phyloP scores from a whole-genome alignment of 352 stramenopile genomes.

The Peronospora tabacina region DNA sequence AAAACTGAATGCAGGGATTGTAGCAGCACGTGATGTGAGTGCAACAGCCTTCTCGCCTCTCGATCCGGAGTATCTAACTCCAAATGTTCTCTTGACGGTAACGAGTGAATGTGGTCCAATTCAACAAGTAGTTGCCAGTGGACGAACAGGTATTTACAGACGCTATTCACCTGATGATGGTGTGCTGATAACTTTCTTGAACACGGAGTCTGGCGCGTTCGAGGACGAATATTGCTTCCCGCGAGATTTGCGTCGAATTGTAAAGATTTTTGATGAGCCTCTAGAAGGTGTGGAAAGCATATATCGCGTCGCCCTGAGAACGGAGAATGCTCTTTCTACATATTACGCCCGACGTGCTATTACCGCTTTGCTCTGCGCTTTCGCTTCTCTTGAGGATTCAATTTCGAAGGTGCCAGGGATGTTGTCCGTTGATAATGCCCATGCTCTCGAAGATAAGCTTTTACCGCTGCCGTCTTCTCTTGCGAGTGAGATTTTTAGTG shows the following conservation, averaged over 20 bases:
- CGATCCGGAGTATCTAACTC: conserved; percentile 61
- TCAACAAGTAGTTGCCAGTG: conserved; percentile 51
- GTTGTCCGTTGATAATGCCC: background rate
- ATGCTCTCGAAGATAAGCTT: conserved; percentile 18
- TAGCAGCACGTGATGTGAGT: conserved; percentile 16
- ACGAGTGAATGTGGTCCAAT: conserved; percentile 62
- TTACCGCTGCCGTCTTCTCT: conserved; percentile 9
- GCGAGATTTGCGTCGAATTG: conserved; percentile 68
- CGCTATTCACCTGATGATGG: conserved; percentile 46
- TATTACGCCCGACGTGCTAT: conserved; percentile 70
- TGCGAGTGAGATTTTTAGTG: conserved; percentile 34
- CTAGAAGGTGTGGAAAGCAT: conserved; percentile 64
- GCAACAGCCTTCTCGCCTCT: conserved; percentile 50
- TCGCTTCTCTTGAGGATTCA: conserved; percentile 9
- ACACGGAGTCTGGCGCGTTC: conserved; percentile 78
- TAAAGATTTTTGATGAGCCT: conserved; percentile 72
- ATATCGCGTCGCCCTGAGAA: conserved; percentile 61
- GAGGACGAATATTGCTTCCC: conserved; percentile 78
- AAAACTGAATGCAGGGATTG: conserved; percentile 19
- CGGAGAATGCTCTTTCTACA: conserved; percentile 72
- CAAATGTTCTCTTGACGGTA: conserved; percentile 74
- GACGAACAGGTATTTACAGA: conserved; percentile 63
- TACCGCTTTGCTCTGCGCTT: conserved; percentile 26
- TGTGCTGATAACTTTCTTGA: conserved; percentile 77
- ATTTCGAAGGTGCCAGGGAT: background rate